Evolutionary conservation across 2,329 filamentous ascomycete genomes (phyloP).

Genomic region (Plectosphaerella cucumerina): DNA sequence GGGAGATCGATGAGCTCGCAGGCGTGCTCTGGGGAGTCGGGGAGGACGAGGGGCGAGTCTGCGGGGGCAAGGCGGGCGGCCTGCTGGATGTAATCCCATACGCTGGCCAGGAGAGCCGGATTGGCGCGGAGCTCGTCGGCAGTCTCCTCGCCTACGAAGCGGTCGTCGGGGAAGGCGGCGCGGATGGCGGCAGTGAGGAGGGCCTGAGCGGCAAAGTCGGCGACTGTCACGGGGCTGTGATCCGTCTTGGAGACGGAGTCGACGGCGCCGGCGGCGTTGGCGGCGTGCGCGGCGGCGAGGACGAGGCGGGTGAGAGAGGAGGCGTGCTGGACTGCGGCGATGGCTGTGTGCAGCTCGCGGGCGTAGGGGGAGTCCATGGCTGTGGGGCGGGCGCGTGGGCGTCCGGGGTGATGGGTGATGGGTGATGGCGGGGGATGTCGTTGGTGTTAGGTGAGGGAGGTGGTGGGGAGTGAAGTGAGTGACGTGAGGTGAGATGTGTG

Average conservation of each 20-base stretch:
- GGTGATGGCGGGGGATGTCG: not conserved
- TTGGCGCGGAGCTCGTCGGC: conserved; percentile 41
- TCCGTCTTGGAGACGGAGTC: conserved; percentile 41
- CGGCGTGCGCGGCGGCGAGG: conserved; percentile 42
- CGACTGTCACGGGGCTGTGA: conserved; percentile 53
- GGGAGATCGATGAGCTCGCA: conserved; percentile 52
- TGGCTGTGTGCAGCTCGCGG: conserved; percentile 37
- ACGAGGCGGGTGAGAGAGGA: conserved; percentile 46
- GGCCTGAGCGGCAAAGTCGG: conserved; percentile 56
- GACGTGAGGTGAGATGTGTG: not conserved
- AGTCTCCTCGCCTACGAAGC: conserved; percentile 53
- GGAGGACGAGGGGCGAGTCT: conserved; percentile 21
- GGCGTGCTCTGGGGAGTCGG: conserved; percentile 37
- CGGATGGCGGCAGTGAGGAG: conserved; percentile 47
- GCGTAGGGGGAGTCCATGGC: conserved; percentile 38
- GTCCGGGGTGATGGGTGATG: not conserved
- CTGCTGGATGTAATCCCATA: conserved; percentile 40
- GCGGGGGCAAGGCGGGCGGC: conserved; percentile 22
- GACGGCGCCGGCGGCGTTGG: conserved; percentile 25
- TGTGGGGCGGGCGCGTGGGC: too few species aligned
- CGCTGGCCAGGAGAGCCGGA: conserved; percentile 35
- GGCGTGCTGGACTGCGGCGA: conserved; percentile 38
- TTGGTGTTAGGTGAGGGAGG: not conserved
- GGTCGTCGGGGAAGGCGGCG: conserved; percentile 44
- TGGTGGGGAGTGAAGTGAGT: not conserved